Evolutionary conservation across 768 basidiomycete genomes (phyloP).

Genomic region (Amanita phalloides): DNA sequence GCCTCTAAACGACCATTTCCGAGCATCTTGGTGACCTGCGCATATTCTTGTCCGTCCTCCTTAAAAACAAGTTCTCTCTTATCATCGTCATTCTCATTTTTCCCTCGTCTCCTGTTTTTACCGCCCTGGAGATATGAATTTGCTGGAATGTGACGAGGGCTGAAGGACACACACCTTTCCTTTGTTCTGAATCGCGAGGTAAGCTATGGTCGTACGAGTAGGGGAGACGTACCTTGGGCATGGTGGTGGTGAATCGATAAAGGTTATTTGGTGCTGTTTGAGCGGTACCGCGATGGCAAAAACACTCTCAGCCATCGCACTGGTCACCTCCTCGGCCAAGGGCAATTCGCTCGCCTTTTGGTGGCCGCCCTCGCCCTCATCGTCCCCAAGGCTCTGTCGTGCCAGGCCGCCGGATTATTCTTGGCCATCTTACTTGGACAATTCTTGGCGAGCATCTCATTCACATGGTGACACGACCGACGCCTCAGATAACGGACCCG

Average conservation of each 20-base stretch:
- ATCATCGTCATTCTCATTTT: constrained; percentile 99
- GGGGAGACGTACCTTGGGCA: constrained; percentile 11
- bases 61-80: constrained; percentile 98
- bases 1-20: constrained; percentile 97
- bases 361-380: constrained; percentile 69
- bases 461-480: constrained; percentile 23
- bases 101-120: constrained; percentile 98
- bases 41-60: constrained; percentile 99
- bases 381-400: constrained; percentile 60
- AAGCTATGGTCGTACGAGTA: not conserved
- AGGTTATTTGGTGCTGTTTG: constrained; percentile 1
- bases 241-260: constrained; percentile 6
- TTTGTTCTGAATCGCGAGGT: constrained; percentile 42
- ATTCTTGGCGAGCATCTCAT: constrained; percentile 63
- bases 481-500: constrained; percentile 13
- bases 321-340: constrained; percentile 78
- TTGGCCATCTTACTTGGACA: constrained; percentile 48
- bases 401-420: constrained; percentile 40
- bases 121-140: constrained; percentile 56
- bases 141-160: not conserved
- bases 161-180: constrained; percentile 43
- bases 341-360: constrained; percentile 71
- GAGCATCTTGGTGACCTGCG: constrained; percentile 97
- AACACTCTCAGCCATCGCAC: constrained; percentile 67
- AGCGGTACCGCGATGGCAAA: constrained; percentile 44